Base-by-base conservation (phyloP, 2,329 filamentous ascomycete species). In the Neobulgaria alba region DNA sequence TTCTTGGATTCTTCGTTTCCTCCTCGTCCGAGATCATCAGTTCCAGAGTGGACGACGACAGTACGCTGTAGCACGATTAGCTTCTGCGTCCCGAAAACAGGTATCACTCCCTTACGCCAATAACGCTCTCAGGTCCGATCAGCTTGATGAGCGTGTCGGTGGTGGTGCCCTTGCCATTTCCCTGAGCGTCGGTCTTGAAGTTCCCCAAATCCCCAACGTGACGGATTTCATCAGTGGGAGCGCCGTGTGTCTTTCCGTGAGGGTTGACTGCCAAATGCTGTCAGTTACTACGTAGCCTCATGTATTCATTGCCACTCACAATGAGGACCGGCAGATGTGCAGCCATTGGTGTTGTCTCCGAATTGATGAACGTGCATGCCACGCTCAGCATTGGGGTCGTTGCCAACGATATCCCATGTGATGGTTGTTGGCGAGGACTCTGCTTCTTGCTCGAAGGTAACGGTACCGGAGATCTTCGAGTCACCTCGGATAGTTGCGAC, bases 281-380 rank as follows among this genome's bases (percentile, higher is more conserved):
- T 53, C 48, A 52, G 43, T 34, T 35, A 19, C 15, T 18, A 5
- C 3, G 9, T 7, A 32, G 8, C 14, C n/a, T 34, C 14, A 17
- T 3, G 7, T 19, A 35, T 20, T 19, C 33, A 12, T 20, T 35
- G 29, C 29, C 20, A 70, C 85, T 64, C 73, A 94, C 88, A 98
- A 75, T 98, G 92, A 68, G 92, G 90, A 40, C 92, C 92, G 55
- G 92, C 92, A 55, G 85, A 94, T 54, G 90, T 96, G 85, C 92
- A 98, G 67, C 92, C 92, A 72, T 98, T 98, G 76, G 92, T 96
- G 79, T 96, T 96, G 78, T 96, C 92, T 66, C 92, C 92, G 62
- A 95, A 98, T 67, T 92, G 86, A 75, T 98, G 92, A 63, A 98
- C 82, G 77, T 98, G 92, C 77, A 96, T 88, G 68, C 87, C 92